Evolutionary conservation across 768 basidiomycete genomes (phyloP), one percentile per base, ranked within the genome.

Genomic region (Cantharellus anzutake): DNA sequence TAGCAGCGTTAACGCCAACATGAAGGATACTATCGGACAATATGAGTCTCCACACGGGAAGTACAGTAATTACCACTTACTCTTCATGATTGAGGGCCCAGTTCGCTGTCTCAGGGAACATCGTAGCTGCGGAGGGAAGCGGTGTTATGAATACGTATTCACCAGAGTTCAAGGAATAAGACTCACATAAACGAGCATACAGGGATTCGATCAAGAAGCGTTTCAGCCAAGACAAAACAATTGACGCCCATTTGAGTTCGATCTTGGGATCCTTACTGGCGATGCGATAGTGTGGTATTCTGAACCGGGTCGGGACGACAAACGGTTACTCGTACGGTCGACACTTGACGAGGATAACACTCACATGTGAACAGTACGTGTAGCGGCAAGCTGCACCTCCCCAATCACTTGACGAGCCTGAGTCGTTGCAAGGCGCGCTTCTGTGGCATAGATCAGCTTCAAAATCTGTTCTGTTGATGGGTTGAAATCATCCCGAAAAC

Each of bases 91-190:
- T 72, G 0, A 75, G 76, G 3, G 75, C 62, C 79, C 80, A 81
- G 60, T 77, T 78, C 2, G 69, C 78, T 0, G 78, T 80, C 62
- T 80, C 79, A 0, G 80, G 81, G 70, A 82, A 81, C 75, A 81
- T 79, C 0, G 74, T 76, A 2, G 73, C 79, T 78, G 42, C 2
- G 57, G 16, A 14, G 56, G 42, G 3, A 44, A 55, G 29, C 3
- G 39, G 3, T n/a, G 57, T 59, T 44, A 5, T 0, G 20, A 35
- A 16, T 57, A 5, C 3, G 66, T 16, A 61, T 34, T 62, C 2
- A 41, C 7, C 61, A 16, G 39, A 48, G 29, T 48, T 48, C 11
- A 11, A 48, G 29, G 29, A 48, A 48, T 34, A n/a, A n/a, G 3
- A 66, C 72, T 60, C 59, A 80, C 78, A 70, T 41, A 83, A 66